Base-by-base conservation (phyloP, 495 filamentous ascomycete genomes). In the Niebla homalea region DNA sequence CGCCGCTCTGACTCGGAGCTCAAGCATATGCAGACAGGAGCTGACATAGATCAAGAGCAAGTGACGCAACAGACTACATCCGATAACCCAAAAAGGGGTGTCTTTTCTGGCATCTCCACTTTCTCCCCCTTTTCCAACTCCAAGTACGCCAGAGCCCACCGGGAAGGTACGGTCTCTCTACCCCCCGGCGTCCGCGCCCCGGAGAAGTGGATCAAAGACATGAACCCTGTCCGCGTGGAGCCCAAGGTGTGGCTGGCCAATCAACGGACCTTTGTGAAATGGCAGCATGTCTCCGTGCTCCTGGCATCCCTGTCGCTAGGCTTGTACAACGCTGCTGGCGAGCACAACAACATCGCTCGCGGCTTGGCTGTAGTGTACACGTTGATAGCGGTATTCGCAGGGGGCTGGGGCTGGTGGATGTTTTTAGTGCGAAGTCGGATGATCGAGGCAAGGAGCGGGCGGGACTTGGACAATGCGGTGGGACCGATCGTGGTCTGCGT, bases 191-290 rank as follows among this genome's bases (percentile, higher is more conserved):
- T 98, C n/a, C 75, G 69, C 29, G 78, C 90, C 50, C 92, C 92
- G 10, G 78, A 75, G 1, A 72, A 74, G 41, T 87, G 89, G 77
- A 83, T 98, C 69, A 98, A 97, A 70, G 90, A 98, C 64, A 72
- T 84, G 0, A 89, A 90, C 0, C 87, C 88, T 1, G 73, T 97
- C 32, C 78, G 85, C 46, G 87, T 98, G 36, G 92, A 98, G 66
- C 85, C 86, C 37, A 98, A 98, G 66, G 90, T 98, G 5, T 98
- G 92, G 89, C 83, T 98, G 32, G 92, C 92, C 43, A 98, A 98
- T 62, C 87, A 98, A 68, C 42, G 92, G 41, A 98, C 92, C 0
- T 98, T 94, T 59, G 79, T 98, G 63, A 95, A 94, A 63, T 98
- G 92, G 92, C 84, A 95, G 64, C 89, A 97, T 61, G 84, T 97